Base-by-base conservation (phyloP, 2,329 filamentous ascomycete genomes). In the Dactylellina parvicollis region DNA sequence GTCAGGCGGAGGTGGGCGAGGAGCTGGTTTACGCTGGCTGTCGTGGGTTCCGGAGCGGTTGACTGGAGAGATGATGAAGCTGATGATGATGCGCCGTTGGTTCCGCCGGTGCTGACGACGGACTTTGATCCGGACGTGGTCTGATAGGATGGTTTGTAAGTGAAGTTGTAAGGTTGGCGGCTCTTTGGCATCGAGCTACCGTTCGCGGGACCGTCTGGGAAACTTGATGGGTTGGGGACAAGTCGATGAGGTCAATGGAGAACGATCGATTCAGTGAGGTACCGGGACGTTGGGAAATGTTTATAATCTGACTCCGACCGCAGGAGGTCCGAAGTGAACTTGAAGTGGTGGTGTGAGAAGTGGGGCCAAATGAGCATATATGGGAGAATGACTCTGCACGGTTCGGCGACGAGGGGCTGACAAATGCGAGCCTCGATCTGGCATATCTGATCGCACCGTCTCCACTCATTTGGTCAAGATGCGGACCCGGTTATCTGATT, bases 1-100 rank as follows among this genome's bases (percentile, higher is more conserved):
- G 71, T 75, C 14, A 70, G 36, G 8, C 77, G 75, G 4, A 78
- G 76, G 34, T 76, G 76, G 1, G 72, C 59, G 34, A 78, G 76
- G 22, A 77, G 75, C 26, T 64, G 61, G 72, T 77, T 78, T 34
- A 78, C 77, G 50, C 42, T 38, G 20, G 62, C 44, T 16, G 50
- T 62, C 18, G 59, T 34, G 42, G 46, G 40, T 1, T 36, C 42
- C 38, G 36, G 16, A 40, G 38, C 4, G 1, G 60, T 34, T 5
- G 24, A 42, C 18, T 38, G 36, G 20, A 12, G 20, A n/a, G 30
- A 38, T 12, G 34, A 16, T n/a, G 50, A 54, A n/a, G 32, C 16
- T 38, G 38, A 7, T 24, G 54, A 16, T 16, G 24, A 30, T 34
- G 30, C 9, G 14, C 8, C 10, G 18, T n/a, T 10, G 40, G 50